Evolutionary conservation across 208 protist species (phyloP), one percentile per base, ranked within the genome.

Genomic region (Leishmania aethiopica): DNA sequence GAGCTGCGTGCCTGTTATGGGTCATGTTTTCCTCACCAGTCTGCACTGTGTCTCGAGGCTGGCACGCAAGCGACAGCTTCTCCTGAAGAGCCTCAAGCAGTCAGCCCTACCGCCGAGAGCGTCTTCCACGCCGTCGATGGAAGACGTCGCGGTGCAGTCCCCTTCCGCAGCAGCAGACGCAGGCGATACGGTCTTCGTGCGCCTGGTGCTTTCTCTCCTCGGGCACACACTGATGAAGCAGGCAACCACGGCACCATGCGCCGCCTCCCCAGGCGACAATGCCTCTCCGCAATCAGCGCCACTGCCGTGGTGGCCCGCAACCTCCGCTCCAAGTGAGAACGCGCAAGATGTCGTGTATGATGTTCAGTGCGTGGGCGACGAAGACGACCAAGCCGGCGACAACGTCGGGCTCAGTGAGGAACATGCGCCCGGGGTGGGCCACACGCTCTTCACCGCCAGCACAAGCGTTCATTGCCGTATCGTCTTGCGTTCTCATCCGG

Each of bases 161-260:
- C 28, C 28, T n/a, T 79, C 76, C 4, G 55, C 45, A n/a, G 19
- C 75, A 7, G 77, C 32, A 57, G 60, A 17, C 55, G 40, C 55
- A 7, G 35, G 28, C 32, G 49, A 59, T 37, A n/a, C 60, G 19
- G 77, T 81, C 51, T 66, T 85, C 15, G 73, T 82, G 45, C 77
- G 82, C 11, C 71, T 85, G 25, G 82, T 85, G 28, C 42, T 85
- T 22, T 82, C 77, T 10, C 59, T 85, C 62, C 77, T 81, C 6
- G 74, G 73, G 51, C 64, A 47, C 35, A 25, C 75, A 37, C 22
- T 37, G 53, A 69, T 35, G 40, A 42, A 32, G n/a, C n/a, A 49
- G 17, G 55, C 47, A 7, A 17, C 25, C 55, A 62, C 32, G 32
- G 45, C 22, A 1, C 32, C 79, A 53, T 42, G 45, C 28, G 15